Base-by-base conservation (phyloP, 768 basidiomycete species). In the Lentinula aciculospora region DNA sequence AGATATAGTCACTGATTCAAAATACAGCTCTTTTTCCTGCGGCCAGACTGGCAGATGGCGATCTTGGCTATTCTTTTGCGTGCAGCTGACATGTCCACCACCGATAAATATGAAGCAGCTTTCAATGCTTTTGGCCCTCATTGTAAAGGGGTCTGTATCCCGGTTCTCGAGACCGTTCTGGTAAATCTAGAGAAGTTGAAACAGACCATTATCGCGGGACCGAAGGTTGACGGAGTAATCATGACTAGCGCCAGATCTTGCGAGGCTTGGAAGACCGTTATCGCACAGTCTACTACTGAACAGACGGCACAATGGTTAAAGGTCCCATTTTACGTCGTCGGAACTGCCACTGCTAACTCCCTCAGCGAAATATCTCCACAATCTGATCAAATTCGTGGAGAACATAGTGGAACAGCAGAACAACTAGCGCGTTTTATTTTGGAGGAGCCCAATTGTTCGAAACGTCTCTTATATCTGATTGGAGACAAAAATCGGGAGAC, bases 261-360 rank as follows among this genome's bases (percentile, higher is more conserved):
- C 60, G 88, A 92, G 48, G 89, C 88, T 0, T 91, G 89, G 83
- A 73, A 68, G 37, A 66, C 65, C 4, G 84, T 36, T 27, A 28
- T 64, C 48, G 37, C 27, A 21, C 49, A 53, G 29, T 34, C 21
- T 53, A 58, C 49, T 28, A 28, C 47, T 28, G 40, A 53, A 66
- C 9, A 57, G 67, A n/a, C n/a, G 58, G 23, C 54, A 25, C 53
- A 27, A 29, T 61, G 44, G 59, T 78, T 74, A 61, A 32, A 69
- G 68, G 67, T 82, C 3, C 86, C 89, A 3, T 93, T 94, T 72
- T 94, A 92, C 62, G 88, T 82, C 28, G 89, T 94, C 6, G 92
- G 92, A 0, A 72, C 79, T 21, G 75, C 80, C 3, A 93, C 91
- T 1, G 81, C 81, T 0, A 64, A 73, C 0, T 74, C 78, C 0